Evolutionary conservation across 2,329 filamentous ascomycete species (phyloP).

Genomic region (Fusarium abutilonis): DNA sequence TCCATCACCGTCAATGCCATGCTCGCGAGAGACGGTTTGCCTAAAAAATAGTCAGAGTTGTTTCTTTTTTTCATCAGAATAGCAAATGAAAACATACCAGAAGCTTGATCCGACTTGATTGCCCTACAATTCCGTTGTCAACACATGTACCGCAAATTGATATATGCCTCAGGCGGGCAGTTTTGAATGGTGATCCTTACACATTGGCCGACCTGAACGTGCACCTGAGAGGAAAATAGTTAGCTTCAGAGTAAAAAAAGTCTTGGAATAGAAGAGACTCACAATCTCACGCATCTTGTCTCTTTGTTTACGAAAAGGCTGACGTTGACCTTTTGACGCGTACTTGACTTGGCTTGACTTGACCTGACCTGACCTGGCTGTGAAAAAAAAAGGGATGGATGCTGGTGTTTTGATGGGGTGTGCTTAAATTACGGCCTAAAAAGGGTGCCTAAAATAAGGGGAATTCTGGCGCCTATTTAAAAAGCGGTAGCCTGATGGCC

Average conservation of each 20-base stretch:
- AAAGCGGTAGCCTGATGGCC: conserved; percentile 34
- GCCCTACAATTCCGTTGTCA: conserved; percentile 68
- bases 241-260: conserved; percentile 54
- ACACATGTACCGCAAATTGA: conserved; percentile 15
- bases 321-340: conserved; percentile 11
- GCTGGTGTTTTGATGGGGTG: background rate
- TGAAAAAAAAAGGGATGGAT: background rate
- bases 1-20: conserved; percentile 96
- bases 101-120: conserved; percentile 99
- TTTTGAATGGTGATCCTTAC: conserved; percentile 65
- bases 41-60: conserved; percentile 6
- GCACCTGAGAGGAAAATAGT: conserved; percentile 76
- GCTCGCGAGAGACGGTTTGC: conserved; percentile 87
- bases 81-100: conserved; percentile 59
- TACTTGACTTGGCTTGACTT: background rate
- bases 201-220: conserved; percentile 99
- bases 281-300: conserved; percentile 68
- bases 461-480: conserved; percentile 36
- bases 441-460: conserved; percentile 32
- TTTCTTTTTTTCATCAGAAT: background rate
- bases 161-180: conserved; percentile 9
- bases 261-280: conserved; percentile 51
- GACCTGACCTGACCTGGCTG: background rate
- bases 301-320: conserved; percentile 59
- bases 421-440: conserved; percentile 13